phyloP scores from a whole-genome alignment of 768 basidiomycete genomes.

The Suillus discolor region DNA sequence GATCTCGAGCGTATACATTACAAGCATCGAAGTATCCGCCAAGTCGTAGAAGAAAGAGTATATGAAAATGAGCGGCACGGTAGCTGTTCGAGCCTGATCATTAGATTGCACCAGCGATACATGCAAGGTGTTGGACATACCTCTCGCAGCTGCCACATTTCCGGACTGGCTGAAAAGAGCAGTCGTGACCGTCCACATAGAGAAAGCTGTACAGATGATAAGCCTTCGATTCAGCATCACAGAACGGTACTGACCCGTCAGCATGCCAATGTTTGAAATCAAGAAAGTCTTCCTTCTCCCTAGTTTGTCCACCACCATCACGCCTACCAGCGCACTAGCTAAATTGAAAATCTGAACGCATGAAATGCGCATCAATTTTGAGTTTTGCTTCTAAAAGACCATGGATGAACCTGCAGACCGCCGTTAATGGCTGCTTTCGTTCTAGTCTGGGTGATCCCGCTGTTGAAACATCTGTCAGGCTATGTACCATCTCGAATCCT shows the following conservation, averaged over 20 bases:
- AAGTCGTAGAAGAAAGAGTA: slow-evolving; percentile 58
- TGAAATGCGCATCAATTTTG: not conserved
- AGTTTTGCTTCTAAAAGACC: not conserved
- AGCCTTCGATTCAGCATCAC: not conserved
- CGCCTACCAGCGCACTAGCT: slow-evolving; percentile 56
- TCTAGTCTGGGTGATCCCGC: slow-evolving; percentile 51
- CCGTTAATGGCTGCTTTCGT: slow-evolving; percentile 68
- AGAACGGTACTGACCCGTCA: slow-evolving; percentile 44
- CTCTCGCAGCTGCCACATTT: slow-evolving; percentile 34
- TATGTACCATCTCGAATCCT: not conserved
- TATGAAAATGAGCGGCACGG: slow-evolving; percentile 67
- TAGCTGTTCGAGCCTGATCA: slow-evolving; percentile 40
- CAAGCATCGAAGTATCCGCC: slow-evolving; percentile 77
- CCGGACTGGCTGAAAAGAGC: slow-evolving; percentile 38
- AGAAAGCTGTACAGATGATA: slow-evolving; percentile 44
- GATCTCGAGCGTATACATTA: slow-evolving; percentile 72
- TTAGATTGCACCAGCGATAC: not conserved
- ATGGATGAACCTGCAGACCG: slow-evolving; percentile 48
- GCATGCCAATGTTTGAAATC: slow-evolving; percentile 60
- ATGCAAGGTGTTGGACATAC: slow-evolving; percentile 2
- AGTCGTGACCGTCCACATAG: slow-evolving; percentile 57
- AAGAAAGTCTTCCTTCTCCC: slow-evolving; percentile 74
- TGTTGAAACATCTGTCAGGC: not conserved
- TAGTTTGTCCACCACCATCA: slow-evolving; percentile 64
- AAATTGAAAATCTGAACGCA: slow-evolving; percentile 60